Percentiles rank a stretch among this genome's conserved stretches.
These are phyloP conservation scores for Aspergillus haitiensis DNA, from an alignment of 495 filamentous ascomycete species.

Conservation along the genomic window DNA sequence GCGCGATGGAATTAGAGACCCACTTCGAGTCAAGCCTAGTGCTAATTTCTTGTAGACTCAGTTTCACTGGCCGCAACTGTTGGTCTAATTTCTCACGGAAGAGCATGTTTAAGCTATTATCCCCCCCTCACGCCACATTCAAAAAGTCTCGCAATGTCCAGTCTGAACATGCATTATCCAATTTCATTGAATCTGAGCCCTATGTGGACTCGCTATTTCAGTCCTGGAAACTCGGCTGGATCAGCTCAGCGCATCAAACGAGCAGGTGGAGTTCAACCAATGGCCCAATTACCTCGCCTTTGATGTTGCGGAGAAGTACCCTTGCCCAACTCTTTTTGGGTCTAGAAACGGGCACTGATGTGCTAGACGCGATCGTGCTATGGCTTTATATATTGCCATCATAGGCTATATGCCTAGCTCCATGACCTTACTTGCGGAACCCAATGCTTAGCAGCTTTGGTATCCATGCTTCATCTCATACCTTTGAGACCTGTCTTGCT, in stretches of 20 bases:
- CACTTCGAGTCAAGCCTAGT: background rate
- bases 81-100: too few relatives aligned
- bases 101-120: too few relatives aligned
- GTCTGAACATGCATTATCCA: conserved; percentile 40
- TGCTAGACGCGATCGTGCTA: conserved; percentile 43
- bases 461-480: conserved; percentile 41
- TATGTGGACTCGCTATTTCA: conserved; percentile 39
- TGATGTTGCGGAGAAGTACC: conserved; percentile 45
- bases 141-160: conserved; percentile 37
- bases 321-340: conserved; percentile 45
- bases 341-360: conserved; percentile 37
- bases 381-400: conserved; percentile 37
- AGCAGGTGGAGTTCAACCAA: conserved; percentile 38
- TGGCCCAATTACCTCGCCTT: conserved; percentile 54
- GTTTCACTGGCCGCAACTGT: too few relatives aligned
- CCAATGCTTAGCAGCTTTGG: conserved; percentile 42
- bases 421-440: conserved; percentile 43
- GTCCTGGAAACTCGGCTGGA: conserved; percentile 34
- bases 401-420: conserved; percentile 43
- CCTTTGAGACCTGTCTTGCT: conserved; percentile 41
- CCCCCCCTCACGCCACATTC: conserved; percentile 27
- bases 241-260: conserved; percentile 21
- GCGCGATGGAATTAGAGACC: background rate
- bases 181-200: conserved; percentile 41
- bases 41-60: too few relatives aligned